A percentile compares a stretch with the other conserved stretches of the same genome.
Conservation (phyloP, 805 yeast genomes). For the Teunomyces atbi region DNA sequence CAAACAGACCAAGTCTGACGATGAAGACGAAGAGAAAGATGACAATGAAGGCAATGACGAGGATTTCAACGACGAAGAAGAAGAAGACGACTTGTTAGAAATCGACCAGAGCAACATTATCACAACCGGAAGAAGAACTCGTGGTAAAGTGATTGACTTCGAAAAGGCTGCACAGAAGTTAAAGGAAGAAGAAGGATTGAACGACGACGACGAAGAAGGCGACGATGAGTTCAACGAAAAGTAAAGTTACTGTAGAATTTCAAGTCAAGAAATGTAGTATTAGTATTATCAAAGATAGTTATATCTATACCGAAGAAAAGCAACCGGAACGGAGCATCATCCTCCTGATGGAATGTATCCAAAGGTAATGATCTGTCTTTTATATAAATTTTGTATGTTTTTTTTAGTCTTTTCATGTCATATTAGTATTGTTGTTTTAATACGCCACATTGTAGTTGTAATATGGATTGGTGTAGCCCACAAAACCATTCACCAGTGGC, state of each 20-base stretch:
- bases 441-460: conserved; percentile 31
- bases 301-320: conserved; percentile 1
- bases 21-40: conserved; percentile 45
- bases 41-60: conserved; percentile 51
- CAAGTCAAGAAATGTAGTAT: not conserved
- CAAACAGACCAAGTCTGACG: conserved; percentile 34
- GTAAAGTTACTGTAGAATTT: not conserved
- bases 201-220: conserved; percentile 38
- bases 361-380: not conserved
- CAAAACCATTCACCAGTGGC: conserved; percentile 17
- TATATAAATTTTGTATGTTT: not conserved
- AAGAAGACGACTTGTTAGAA: conserved; percentile 76
- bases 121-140: conserved; percentile 81
- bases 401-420: not conserved
- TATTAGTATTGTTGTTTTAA: not conserved
- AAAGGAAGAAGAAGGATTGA: conserved; percentile 46
- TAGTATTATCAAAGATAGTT: not conserved
- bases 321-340: not conserved
- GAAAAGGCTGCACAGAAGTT: conserved; percentile 74
- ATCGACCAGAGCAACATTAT: conserved; percentile 83
- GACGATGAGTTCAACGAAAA: conserved; percentile 10
- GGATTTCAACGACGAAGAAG: conserved; percentile 60
- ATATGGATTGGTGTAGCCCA: conserved; percentile 39
- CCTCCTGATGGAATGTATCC: too few species aligned
- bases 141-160: conserved; percentile 86